These are phyloP conservation scores for Babesia sp. DNA, from an alignment of 169 alveolate genomes.

Conservation along the genomic window DNA sequence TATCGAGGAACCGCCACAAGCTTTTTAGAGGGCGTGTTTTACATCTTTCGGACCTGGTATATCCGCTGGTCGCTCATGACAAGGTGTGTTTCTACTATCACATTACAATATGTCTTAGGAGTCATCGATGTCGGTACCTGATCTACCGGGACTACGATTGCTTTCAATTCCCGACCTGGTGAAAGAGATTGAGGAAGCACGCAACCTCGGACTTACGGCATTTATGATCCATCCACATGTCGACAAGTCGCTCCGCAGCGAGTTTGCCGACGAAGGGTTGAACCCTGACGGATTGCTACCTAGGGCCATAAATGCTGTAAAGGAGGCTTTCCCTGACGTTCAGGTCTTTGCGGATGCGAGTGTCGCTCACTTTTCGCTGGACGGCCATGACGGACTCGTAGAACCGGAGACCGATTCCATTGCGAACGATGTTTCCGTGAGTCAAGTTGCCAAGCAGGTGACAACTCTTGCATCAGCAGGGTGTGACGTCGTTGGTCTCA, in stretches of 20 bases:
- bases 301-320: conserved; percentile 40
- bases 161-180: conserved; percentile 39
- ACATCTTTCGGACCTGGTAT: conserved; percentile 36
- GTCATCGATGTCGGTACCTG: conserved; percentile 5
- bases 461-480: conserved; percentile 59
- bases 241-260: conserved; percentile 39
- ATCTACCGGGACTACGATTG: conserved; percentile 46
- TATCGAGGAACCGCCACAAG: conserved; percentile 37
- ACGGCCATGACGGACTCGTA: conserved; percentile 59
- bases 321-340: conserved; percentile 56
- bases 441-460: conserved; percentile 64
- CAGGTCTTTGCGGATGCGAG: conserved; percentile 59
- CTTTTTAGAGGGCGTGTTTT: conserved; percentile 31
- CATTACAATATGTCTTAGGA: not conserved
- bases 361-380: conserved; percentile 48
- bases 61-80: conserved; percentile 50
- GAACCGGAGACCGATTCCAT: conserved; percentile 43
- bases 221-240: conserved; percentile 43
- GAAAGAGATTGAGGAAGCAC: conserved; percentile 50
- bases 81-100: conserved; percentile 10
- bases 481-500: conserved; percentile 44
- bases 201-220: conserved; percentile 50
- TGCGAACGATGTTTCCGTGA: conserved; percentile 47
- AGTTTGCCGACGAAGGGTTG: conserved; percentile 59
- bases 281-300: conserved; percentile 58